phyloP scores from a whole-genome alignment of 2,329 filamentous ascomycete species.

The Pyrenophora graminea region DNA sequence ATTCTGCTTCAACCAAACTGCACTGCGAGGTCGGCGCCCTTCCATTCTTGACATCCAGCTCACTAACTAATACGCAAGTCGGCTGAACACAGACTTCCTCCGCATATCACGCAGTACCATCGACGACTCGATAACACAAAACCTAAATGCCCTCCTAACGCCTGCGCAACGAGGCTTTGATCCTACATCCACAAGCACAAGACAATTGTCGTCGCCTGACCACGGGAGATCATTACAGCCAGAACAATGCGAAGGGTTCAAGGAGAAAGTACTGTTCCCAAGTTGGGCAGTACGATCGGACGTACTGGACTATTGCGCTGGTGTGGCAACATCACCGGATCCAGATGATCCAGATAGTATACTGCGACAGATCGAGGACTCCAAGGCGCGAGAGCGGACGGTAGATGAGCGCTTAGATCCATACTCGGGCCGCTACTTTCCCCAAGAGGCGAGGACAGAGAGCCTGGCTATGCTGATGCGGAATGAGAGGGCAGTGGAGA shows the following conservation, averaged over 20 bases:
- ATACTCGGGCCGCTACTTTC: slow-evolving; percentile 83
- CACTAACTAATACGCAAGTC: slow-evolving; percentile 42
- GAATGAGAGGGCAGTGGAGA: slow-evolving; percentile 76
- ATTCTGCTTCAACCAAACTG: slow-evolving; percentile 58
- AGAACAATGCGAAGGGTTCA: slow-evolving; percentile 71
- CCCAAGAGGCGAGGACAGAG: slow-evolving; percentile 78
- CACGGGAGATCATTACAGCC: slow-evolving; percentile 61
- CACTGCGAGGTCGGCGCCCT: slow-evolving; percentile 50
- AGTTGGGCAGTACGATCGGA: slow-evolving; percentile 84
- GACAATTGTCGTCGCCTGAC: slow-evolving; percentile 56
- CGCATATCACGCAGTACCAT: slow-evolving; percentile 80
- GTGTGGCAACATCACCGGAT: slow-evolving; percentile 84
- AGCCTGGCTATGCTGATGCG: slow-evolving; percentile 72
- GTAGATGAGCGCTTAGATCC: slow-evolving; percentile 91
- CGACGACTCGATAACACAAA: slow-evolving; percentile 92
- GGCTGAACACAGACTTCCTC: slow-evolving; percentile 73
- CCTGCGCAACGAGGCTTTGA: slow-evolving; percentile 76
- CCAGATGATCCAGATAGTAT: slow-evolving; percentile 81
- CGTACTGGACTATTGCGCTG: slow-evolving; percentile 85
- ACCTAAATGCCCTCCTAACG: slow-evolving; percentile 85
- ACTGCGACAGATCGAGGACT: slow-evolving; percentile 70
- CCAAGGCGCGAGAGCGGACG: slow-evolving; percentile 70
- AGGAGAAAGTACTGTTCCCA: slow-evolving; percentile 78
- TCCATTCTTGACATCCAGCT: slow-evolving; percentile 11
- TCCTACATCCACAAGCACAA: slow-evolving; percentile 72